Evolutionary conservation across 768 basidiomycete genomes (phyloP).

Genomic region (Hypsizygus marmoreus): DNA sequence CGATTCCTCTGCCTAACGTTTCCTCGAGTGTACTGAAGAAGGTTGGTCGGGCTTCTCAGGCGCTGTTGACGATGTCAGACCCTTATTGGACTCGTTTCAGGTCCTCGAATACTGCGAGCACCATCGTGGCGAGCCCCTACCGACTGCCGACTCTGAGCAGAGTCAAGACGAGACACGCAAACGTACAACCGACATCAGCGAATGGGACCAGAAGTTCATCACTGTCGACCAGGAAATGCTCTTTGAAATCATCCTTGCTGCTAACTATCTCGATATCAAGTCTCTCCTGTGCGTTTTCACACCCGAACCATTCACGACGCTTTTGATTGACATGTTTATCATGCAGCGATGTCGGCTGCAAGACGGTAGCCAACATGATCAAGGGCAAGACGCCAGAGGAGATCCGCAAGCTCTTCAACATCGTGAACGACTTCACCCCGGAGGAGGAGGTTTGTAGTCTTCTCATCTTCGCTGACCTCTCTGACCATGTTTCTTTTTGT

Average conservation of each 20-base stretch:
- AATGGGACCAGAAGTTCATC: slow-evolving; percentile 99
- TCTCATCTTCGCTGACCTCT: slow-evolving; percentile 9
- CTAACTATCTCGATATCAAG: slow-evolving; percentile 99
- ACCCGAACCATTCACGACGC: slow-evolving; percentile 1
- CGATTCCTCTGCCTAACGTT: slow-evolving; percentile 94
- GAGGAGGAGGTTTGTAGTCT: slow-evolving; percentile 91
- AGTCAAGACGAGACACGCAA: slow-evolving; percentile 93
- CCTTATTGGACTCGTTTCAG: slow-evolving; percentile 38
- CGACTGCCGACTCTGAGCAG: slow-evolving; percentile 77
- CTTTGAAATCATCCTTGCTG: slow-evolving; percentile 98
- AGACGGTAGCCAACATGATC: slow-evolving; percentile 99
- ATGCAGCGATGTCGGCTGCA: slow-evolving; percentile 91
- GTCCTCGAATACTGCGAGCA: slow-evolving; percentile 99
- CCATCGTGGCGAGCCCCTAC: slow-evolving; percentile 96
- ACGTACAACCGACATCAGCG: slow-evolving; percentile 96
- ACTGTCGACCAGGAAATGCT: slow-evolving; percentile 99
- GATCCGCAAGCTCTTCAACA: slow-evolving; percentile 98
- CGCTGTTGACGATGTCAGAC: neutral
- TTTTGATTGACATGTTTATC: slow-evolving; percentile 2
- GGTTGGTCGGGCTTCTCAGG: slow-evolving; percentile 42
- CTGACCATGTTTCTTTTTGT: slow-evolving; percentile 12
- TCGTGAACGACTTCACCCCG: slow-evolving; percentile 97
- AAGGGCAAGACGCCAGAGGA: slow-evolving; percentile 99
- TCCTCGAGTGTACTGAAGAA: slow-evolving; percentile 92
- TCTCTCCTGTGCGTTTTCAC: slow-evolving; percentile 79